phyloP scores from a whole-genome alignment of 1,284 basidiomycete species.

The Rhodotorula sp. region DNA sequence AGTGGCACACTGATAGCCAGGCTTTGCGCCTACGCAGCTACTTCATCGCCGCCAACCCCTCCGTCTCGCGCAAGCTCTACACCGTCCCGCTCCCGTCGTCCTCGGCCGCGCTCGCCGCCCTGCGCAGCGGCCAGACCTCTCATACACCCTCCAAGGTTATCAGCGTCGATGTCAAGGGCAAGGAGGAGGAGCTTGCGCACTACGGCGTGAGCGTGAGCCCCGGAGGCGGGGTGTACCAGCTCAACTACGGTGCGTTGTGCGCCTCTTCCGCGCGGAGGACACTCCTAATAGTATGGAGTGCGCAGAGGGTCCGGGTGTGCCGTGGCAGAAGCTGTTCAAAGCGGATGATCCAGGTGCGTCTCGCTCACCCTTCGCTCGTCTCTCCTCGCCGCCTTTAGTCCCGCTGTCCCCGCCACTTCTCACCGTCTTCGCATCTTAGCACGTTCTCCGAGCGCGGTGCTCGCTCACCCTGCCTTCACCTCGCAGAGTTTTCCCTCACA shows the following conservation, averaged over 20 bases:
- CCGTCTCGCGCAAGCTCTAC: slow-evolving; percentile 79
- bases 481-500: slow-evolving; percentile 62
- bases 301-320: slow-evolving; percentile 75
- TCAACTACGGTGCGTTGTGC: slow-evolving; percentile 56
- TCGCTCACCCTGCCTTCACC: too few relatives aligned
- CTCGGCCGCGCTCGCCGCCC: slow-evolving; percentile 42
- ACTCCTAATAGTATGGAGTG: too few relatives aligned
- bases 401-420: neutral
- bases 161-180: slow-evolving; percentile 59
- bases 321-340: slow-evolving; percentile 79
- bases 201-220: slow-evolving; percentile 66
- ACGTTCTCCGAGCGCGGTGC: too few relatives aligned
- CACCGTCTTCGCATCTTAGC: neutral
- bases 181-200: neutral
- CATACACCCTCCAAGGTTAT: slow-evolving; percentile 59
- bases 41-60: slow-evolving; percentile 81
- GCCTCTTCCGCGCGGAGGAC: too few relatives aligned
- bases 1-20: too few relatives aligned
- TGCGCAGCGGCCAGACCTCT: slow-evolving; percentile 35
- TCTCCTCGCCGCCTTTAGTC: too few relatives aligned
- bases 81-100: slow-evolving; percentile 64
- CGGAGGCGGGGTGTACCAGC: slow-evolving; percentile 76
- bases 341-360: slow-evolving; percentile 63
- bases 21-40: slow-evolving; percentile 60
- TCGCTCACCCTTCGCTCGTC: neutral